Conservation (phyloP, 73 alveolate species). For the Symbiodinium natans region DNA sequence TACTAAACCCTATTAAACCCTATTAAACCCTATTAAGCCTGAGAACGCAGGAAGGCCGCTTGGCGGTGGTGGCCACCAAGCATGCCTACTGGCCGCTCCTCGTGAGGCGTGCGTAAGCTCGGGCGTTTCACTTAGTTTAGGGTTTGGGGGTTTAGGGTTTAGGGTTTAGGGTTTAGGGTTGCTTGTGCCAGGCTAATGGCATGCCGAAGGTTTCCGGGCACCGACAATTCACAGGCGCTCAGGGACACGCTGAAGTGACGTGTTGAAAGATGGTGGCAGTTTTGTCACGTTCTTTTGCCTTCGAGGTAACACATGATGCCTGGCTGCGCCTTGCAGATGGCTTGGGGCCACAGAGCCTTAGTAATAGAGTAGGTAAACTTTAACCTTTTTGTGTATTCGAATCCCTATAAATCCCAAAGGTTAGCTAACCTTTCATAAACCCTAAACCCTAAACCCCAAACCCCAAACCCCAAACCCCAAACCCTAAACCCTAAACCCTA, state of each 20-base stretch:
- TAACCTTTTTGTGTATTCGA: too few relatives aligned
- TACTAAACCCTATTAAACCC: too few relatives aligned
- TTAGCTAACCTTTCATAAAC: too few relatives aligned
- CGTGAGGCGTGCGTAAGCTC: background rate
- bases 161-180: background rate
- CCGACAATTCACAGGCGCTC: background rate
- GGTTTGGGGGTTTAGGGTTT: background rate
- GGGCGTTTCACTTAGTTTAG: too few relatives aligned
- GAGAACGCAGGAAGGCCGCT: background rate
- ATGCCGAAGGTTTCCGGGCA: background rate
- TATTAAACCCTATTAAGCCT: too few relatives aligned
- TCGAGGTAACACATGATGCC: background rate
- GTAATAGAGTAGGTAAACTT: too few relatives aligned
- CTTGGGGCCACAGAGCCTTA: background rate
- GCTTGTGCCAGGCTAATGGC: background rate
- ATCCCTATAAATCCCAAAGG: too few relatives aligned
- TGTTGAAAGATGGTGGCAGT: too few relatives aligned
- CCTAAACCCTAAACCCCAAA: too few relatives aligned
- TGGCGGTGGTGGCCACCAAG: background rate
- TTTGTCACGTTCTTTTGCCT: background rate
- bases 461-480: too few relatives aligned
- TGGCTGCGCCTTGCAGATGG: conserved; percentile 19
- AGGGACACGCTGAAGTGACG: background rate
- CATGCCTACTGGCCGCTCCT: background rate
- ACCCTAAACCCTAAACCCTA: too few relatives aligned